Conservation (phyloP, 2,329 filamentous ascomycete genomes). For the Pseudogymnoascus sp. region DNA sequence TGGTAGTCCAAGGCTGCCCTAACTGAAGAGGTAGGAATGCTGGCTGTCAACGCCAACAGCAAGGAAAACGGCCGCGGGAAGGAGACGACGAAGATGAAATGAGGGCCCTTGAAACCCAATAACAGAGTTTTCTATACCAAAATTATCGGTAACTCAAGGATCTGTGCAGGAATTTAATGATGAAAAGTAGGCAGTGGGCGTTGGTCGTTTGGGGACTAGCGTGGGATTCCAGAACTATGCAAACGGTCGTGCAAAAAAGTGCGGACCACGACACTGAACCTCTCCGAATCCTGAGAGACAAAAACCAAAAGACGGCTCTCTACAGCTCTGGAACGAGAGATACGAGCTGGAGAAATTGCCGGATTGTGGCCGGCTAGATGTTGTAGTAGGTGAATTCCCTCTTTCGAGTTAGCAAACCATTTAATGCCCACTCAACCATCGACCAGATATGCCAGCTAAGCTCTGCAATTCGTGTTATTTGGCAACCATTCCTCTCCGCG, state of each 20-base stretch:
- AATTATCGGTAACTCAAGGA: too few relatives aligned
- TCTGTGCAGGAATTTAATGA: too few relatives aligned
- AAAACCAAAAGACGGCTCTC: constrained; percentile 78
- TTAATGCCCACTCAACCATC: background rate
- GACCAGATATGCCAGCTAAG: background rate
- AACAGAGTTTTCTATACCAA: too few relatives aligned
- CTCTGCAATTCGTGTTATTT: too few relatives aligned
- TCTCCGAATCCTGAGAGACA: constrained; percentile 63
- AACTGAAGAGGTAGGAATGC: background rate
- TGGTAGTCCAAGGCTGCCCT: background rate
- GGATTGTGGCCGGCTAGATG: constrained; percentile 58
- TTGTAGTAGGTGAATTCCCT: constrained; percentile 51
- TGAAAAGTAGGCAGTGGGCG: background rate
- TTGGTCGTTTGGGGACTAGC: background rate
- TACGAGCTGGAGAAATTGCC: constrained; percentile 75
- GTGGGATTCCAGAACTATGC: constrained; percentile 40
- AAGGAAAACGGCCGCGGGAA: background rate
- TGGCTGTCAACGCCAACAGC: background rate
- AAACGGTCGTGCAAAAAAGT: background rate
- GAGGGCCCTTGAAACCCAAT: background rate
- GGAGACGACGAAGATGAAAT: background rate
- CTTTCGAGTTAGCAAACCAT: background rate
- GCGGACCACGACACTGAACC: background rate
- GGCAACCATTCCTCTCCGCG: too few relatives aligned
- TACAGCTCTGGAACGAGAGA: constrained; percentile 83